A percentile compares a stretch with the other conserved stretches of the same genome.
Conservation (phyloP, 2,329 filamentous ascomycete genomes). For the Simplicillium sp. region DNA sequence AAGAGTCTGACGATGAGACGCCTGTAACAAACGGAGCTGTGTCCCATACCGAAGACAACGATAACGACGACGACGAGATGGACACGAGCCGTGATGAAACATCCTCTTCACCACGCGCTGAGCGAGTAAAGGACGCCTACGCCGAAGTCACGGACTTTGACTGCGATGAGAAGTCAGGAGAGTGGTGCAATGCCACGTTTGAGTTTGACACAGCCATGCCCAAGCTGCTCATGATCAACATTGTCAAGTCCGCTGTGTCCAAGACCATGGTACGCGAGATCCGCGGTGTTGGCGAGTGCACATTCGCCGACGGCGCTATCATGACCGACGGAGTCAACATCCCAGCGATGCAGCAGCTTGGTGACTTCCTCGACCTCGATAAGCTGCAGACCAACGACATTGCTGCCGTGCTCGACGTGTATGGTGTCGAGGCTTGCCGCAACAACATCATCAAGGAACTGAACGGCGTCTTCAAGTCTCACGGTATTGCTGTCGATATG, state of each 20-base stretch:
- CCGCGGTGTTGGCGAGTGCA: slow-evolving; percentile 63
- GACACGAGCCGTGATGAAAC: slow-evolving; percentile 21
- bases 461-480: slow-evolving; percentile 72
- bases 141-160: slow-evolving; percentile 65
- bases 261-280: slow-evolving; percentile 83
- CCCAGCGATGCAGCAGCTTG: slow-evolving; percentile 79
- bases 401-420: slow-evolving; percentile 69
- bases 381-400: slow-evolving; percentile 89
- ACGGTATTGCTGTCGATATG: slow-evolving; percentile 87
- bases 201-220: slow-evolving; percentile 72
- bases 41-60: slow-evolving; percentile 13
- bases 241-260: slow-evolving; percentile 74
- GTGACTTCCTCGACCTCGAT: slow-evolving; percentile 78
- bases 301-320: slow-evolving; percentile 56
- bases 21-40: slow-evolving; percentile 19
- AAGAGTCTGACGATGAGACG: slow-evolving; percentile 39
- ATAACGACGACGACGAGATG: slow-evolving; percentile 23
- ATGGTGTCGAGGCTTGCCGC: slow-evolving; percentile 90
- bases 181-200: slow-evolving; percentile 71
- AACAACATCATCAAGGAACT: slow-evolving; percentile 82
- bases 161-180: slow-evolving; percentile 66
- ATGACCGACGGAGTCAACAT: slow-evolving; percentile 83
- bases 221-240: slow-evolving; percentile 86
- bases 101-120: slow-evolving; percentile 42
- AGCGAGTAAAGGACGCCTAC: slow-evolving; percentile 54